Conservation (phyloP, 352 stramenopile genomes). For the Phytophthora kernoviae region DNA sequence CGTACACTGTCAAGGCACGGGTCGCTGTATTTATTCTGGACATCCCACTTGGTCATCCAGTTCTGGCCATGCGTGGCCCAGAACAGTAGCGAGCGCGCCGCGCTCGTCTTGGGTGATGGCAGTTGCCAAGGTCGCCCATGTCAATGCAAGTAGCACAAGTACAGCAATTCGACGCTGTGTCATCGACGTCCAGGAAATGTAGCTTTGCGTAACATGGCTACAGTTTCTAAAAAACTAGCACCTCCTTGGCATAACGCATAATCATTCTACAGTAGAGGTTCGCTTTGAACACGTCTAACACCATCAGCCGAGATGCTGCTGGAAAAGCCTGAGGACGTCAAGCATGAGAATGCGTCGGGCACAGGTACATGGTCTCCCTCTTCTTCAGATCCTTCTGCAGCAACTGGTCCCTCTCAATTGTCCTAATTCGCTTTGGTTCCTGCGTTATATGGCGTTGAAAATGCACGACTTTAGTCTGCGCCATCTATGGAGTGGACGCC, state of each 20-base stretch:
- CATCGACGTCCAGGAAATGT: conserved; percentile 5
- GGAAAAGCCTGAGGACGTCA: conserved; percentile 80
- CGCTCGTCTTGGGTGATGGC: conserved; percentile 47
- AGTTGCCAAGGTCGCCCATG: neutral
- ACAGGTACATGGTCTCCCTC: conserved; percentile 42
- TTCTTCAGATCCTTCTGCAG: neutral
- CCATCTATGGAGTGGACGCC: conserved; percentile 87
- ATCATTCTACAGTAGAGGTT: neutral
- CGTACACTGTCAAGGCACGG: conserved; percentile 57
- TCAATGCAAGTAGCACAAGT: conserved; percentile 8
- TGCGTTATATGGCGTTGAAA: conserved; percentile 10
- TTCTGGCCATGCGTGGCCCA: conserved; percentile 61
- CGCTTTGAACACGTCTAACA: neutral
- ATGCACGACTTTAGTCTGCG: conserved; percentile 43
- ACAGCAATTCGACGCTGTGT: neutral
- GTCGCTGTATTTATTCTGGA: conserved; percentile 71
- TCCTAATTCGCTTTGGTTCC: conserved; percentile 8
- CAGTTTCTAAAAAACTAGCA: conserved; percentile 6
- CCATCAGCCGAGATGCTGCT: conserved; percentile 66
- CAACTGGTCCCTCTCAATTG: neutral
- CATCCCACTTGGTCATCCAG: conserved; percentile 60
- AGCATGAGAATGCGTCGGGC: conserved; percentile 73
- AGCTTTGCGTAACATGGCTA: conserved; percentile 16
- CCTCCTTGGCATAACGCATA: neutral
- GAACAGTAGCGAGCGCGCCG: conserved; percentile 67